These are phyloP conservation scores for Nepenthes mirabilis DNA, from an alignment of 148 eudicot species.

Conservation along the genomic window DNA sequence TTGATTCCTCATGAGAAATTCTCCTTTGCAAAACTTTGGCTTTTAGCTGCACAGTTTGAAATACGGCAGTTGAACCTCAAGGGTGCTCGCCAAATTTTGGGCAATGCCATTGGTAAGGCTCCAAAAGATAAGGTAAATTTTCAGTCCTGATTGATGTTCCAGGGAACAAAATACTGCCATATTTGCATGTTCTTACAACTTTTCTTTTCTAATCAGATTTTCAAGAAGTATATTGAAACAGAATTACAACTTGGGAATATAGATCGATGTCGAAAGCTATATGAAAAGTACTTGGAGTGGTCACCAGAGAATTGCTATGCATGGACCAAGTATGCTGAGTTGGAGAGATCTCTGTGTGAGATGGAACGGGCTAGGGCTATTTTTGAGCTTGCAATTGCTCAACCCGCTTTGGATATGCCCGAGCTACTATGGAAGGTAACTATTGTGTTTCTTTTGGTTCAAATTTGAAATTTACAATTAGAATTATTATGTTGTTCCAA, in stretches of 20 bases:
- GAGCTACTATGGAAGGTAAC: conserved; percentile 88
- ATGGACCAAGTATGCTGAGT: conserved; percentile 86
- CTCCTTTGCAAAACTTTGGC: conserved; percentile 93
- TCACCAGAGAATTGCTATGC: conserved; percentile 91
- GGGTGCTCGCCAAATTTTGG: conserved; percentile 66
- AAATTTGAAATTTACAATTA: neutral
- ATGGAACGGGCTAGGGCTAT: conserved; percentile 82
- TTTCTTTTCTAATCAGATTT: conserved; percentile 32
- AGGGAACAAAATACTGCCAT: neutral
- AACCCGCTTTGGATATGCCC: conserved; percentile 91
- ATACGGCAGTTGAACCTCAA: conserved; percentile 67
- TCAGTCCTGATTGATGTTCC: neutral
- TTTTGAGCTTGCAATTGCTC: conserved; percentile 90
- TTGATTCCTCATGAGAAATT: conserved; percentile 58
- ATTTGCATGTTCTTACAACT: conserved; percentile 8
- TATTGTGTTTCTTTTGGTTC: neutral
- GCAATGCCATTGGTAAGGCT: conserved; percentile 90
- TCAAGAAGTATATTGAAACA: conserved; percentile 89
- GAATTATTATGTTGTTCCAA: neutral
- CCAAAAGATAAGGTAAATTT: conserved; percentile 78
- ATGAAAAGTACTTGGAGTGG: conserved; percentile 90
- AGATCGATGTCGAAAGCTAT: conserved; percentile 75
- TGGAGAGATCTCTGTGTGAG: conserved; percentile 76
- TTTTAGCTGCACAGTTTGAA: conserved; percentile 90
- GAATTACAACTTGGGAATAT: conserved; percentile 83